Base-by-base conservation (phyloP, 768 basidiomycete species). In the Aureoboletus auriporus region DNA sequence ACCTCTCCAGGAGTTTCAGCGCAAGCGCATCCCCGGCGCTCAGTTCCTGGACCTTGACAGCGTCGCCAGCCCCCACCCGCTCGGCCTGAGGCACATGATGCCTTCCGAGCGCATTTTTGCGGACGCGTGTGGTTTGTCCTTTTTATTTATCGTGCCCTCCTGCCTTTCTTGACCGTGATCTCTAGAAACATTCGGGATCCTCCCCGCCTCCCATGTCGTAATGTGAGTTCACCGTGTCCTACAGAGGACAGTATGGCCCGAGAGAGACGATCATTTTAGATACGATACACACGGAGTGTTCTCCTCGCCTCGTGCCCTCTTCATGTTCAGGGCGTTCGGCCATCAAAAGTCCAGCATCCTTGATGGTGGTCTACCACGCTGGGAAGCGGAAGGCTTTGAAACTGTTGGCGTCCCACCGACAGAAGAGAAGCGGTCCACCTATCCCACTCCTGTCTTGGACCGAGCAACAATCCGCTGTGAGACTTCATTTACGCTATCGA, bases 61-160 rank as follows among this genome's bases (percentile, higher is more conserved):
- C 44, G 86, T 91, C 26, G 80, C 87, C 1, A 83, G 79, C 50
- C 68, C 78, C 8, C 85, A 90, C 63, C 77, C 83, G 45, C 75
- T 94, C 5, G 89, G 87, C 11, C 73, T 98, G 20, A 87, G 87
- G 60, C 95, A 98, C 69, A 98, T 98, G 93, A 83, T 98, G 77
- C 96, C 96, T 14, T 68, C 74, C 30, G 72, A 69, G 31, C 73
- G 78, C 38, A 70, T 72, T 33, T 98, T 98, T 66, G 83, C 85
- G 23, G 73, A 78, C 47, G 84, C 89, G 8, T 92, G 89, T 61
- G 83, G 92, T 94, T 71, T 53, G 86, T 61, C 20, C 46, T 42
- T 52, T 40, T 5, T 50, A 13, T 39, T 44, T 38, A 23, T 23
- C 20, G 20, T 23, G 20, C 20, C 39, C 53, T 41, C 52, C 27